A percentile compares a stretch with the other conserved stretches of the same genome.
These are phyloP conservation scores for Umbelopsis vinacea DNA, from an alignment of 192 early-diverging fungal genomes.

Conservation along the genomic window DNA sequence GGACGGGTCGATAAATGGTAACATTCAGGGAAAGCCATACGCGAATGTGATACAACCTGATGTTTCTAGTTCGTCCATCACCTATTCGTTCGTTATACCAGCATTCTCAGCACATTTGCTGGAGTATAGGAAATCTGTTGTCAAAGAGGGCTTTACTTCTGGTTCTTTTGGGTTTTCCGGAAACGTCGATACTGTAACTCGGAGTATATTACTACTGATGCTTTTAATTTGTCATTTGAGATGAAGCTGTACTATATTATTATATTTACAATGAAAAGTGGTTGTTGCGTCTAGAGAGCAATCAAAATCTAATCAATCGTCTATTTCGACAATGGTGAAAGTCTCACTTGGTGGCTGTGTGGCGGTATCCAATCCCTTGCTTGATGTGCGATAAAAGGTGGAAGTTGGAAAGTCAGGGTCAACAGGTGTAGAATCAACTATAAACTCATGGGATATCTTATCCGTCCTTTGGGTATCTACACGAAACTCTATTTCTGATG, in stretches of 20 bases:
- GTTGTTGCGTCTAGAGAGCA: neutral
- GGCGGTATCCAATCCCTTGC: neutral
- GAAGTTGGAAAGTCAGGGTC: neutral
- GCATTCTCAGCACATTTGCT: conserved; percentile 5
- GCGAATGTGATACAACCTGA: neutral
- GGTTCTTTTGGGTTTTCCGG: neutral
- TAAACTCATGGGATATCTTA: neutral
- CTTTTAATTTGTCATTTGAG: neutral
- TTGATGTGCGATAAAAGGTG: neutral
- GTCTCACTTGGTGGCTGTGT: neutral
- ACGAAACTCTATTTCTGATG: conserved; percentile 26
- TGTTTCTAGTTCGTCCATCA: neutral
- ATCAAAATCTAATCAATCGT: neutral
- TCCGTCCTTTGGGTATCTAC: neutral
- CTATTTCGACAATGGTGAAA: conserved; percentile 7
- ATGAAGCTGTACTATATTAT: neutral
- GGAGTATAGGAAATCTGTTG: neutral
- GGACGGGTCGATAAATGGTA: neutral
- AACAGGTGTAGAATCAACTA: neutral
- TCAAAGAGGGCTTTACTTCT: neutral
- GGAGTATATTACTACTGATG: neutral
- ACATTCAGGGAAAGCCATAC: neutral
- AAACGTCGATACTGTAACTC: neutral
- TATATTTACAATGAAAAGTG: neutral
- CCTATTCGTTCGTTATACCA: neutral